phyloP scores from a whole-genome alignment of 1,139 yeast genomes.

The Blastobotrys ciferrii region DNA sequence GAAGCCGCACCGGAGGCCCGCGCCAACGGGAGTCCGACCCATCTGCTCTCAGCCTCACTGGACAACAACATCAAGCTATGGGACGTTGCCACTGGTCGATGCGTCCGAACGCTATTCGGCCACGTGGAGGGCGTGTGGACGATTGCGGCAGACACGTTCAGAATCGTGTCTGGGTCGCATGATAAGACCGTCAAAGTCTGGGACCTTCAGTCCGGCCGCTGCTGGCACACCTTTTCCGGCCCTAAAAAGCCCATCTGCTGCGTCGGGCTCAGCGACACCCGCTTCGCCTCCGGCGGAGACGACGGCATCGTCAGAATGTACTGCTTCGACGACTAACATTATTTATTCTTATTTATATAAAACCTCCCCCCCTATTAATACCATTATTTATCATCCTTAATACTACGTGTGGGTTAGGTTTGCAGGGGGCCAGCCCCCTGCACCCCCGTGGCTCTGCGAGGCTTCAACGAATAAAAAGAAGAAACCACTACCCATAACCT shows the following conservation, averaged over 20 bases:
- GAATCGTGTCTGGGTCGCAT: slow-evolving; percentile 92
- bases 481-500: too few species aligned
- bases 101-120: slow-evolving; percentile 91
- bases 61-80: slow-evolving; percentile 93
- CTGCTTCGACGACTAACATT: slow-evolving; percentile 56
- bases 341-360: neutral
- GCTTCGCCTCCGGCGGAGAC: slow-evolving; percentile 87
- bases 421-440: too few species aligned
- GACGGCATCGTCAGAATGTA: slow-evolving; percentile 80
- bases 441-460: too few species aligned
- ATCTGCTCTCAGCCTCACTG: slow-evolving; percentile 78
- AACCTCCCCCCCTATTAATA: neutral
- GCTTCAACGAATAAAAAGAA: too few species aligned
- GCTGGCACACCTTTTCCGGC: slow-evolving; percentile 86
- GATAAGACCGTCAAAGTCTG: slow-evolving; percentile 88
- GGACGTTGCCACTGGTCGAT: slow-evolving; percentile 84
- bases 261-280: slow-evolving; percentile 85
- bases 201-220: slow-evolving; percentile 92
- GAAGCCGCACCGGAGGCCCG: slow-evolving; percentile 14
- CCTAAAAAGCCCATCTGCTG: slow-evolving; percentile 76
- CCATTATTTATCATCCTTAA: neutral
- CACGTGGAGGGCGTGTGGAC: slow-evolving; percentile 99
- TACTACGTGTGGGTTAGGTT: too few species aligned
- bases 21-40: slow-evolving; percentile 58
- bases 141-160: slow-evolving; percentile 89